Evolutionary conservation across 176 grass and related monocot species (phyloP).

Genomic region (Thalia dealbata): DNA sequence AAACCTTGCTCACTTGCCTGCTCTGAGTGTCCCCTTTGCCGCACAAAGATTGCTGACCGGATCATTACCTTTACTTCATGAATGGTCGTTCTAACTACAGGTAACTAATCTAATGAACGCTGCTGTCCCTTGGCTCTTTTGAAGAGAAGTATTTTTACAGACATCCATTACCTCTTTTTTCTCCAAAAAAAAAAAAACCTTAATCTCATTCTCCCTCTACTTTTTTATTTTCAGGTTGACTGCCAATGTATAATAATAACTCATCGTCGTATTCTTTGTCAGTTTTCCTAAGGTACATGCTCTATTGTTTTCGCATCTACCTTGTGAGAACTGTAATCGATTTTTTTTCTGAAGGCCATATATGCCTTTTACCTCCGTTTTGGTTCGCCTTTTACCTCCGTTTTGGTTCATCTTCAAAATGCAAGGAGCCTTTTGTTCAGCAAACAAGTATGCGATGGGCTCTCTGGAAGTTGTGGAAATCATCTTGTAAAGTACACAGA

Average conservation of each 20-base stretch:
- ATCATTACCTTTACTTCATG: constrained; percentile 91
- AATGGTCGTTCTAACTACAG: constrained; percentile 28
- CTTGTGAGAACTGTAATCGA: constrained; percentile 1
- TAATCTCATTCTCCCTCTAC: neutral
- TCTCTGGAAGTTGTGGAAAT: neutral
- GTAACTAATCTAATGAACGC: constrained; percentile 5
- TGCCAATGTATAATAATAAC: neutral
- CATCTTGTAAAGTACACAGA: neutral
- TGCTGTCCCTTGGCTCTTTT: neutral
- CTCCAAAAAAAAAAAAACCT: neutral
- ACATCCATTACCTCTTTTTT: neutral
- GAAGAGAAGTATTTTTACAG: too few relatives aligned
- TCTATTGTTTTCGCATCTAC: neutral
- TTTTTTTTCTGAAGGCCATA: neutral
- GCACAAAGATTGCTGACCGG: constrained; percentile 73
- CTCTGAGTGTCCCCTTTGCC: constrained; percentile 88
- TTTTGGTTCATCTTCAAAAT: neutral
- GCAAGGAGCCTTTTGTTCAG: neutral
- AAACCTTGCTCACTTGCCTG: constrained; percentile 96
- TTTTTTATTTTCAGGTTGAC: neutral
- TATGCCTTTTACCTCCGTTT: neutral
- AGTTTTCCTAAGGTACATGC: constrained; percentile 8
- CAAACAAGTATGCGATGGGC: neutral
- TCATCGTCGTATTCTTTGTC: neutral
- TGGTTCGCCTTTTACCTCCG: neutral